Evolutionary conservation across 495 filamentous ascomycete genomes (phyloP), one percentile per base, ranked within the genome.

Genomic region (Penicillium robsamsonii): DNA sequence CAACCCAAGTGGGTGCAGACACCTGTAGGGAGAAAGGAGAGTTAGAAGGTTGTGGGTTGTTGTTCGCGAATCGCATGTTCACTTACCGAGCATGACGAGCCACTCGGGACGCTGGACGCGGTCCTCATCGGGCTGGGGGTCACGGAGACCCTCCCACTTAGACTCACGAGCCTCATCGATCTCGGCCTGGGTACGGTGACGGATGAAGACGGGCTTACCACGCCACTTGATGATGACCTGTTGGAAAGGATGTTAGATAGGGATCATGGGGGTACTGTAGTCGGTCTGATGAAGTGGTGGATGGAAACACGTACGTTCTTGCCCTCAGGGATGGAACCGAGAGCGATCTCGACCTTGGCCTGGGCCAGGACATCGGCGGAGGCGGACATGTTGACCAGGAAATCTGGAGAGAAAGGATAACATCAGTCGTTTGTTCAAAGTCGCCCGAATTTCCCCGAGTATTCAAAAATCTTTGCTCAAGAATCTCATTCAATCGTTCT

Each of bases 141-240:
- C 94, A 76, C 95, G 85, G 64, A 99, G 79, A 53, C 79, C 70
- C 66, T 87, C 74, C 77, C 93, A 84, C 64, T 92, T 84, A 66
- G 86, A 81, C 53, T 81, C 75, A 70, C 92, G 86, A 75, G 91
- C 91, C 76, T 92, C 89, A 55, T 87, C 80, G 77, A 96, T 95
- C 79, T 96, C 91, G 58, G 80, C 81, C 64, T 80, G 71, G 61
- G 95, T 99, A 62, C 95, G 91, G 87, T 99, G 95, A 72, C 95
- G 93, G 85, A 99, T 92, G 84, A 99, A 97, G 74, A 99, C 90
- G 73, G 95, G 95, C 87, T 99, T 99, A 70, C 95, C 95, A 79
- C 95, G 88, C 95, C 95, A 99, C 83, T 99, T 99, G 83, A 99
- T 93, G 76, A 97, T 95, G 73, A 97, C 88, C 90, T 95, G 64